A percentile compares a stretch with the other conserved stretches of the same genome.
phyloP scores from a whole-genome alignment of 2,329 filamentous ascomycete genomes.

The Colletotrichum tropicale region DNA sequence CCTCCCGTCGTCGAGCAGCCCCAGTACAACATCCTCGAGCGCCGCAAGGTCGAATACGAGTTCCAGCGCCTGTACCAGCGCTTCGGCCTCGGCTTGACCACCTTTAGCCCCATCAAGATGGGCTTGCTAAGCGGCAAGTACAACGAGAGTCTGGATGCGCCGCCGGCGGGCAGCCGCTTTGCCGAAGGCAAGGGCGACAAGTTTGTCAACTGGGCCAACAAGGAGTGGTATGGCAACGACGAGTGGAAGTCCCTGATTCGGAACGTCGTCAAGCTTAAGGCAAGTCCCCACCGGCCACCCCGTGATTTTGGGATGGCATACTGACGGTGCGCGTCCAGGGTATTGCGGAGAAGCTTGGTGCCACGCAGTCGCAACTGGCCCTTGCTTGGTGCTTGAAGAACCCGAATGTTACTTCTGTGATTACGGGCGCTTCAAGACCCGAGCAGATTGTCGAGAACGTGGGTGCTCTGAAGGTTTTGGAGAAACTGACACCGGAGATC shows the following conservation, averaged over 20 bases:
- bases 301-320: not conserved
- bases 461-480: conserved; percentile 47
- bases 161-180: conserved; percentile 62
- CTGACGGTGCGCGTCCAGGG: conserved; percentile 29
- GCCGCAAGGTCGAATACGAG: conserved; percentile 67
- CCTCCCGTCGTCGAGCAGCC: conserved; percentile 71
- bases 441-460: conserved; percentile 59
- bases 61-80: conserved; percentile 65
- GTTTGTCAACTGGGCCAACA: conserved; percentile 58
- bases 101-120: conserved; percentile 61
- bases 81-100: conserved; percentile 64
- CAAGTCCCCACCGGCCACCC: not conserved
- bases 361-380: conserved; percentile 54
- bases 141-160: conserved; percentile 55
- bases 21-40: conserved; percentile 67
- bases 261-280: conserved; percentile 46
- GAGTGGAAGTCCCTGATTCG: conserved; percentile 58
- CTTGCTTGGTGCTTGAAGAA: conserved; percentile 61
- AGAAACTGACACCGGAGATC: conserved; percentile 54
- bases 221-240: conserved; percentile 56
- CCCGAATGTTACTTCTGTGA: conserved; percentile 56
- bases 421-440: conserved; percentile 55
- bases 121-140: conserved; percentile 72
- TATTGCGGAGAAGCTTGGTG: conserved; percentile 63
- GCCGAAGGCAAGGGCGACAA: conserved; percentile 57